A percentile compares a stretch with the other conserved stretches of the same genome.
These are phyloP conservation scores for Schizophyllum commune DNA, from an alignment of 1,284 basidiomycete genomes.

Conservation along the genomic window DNA sequence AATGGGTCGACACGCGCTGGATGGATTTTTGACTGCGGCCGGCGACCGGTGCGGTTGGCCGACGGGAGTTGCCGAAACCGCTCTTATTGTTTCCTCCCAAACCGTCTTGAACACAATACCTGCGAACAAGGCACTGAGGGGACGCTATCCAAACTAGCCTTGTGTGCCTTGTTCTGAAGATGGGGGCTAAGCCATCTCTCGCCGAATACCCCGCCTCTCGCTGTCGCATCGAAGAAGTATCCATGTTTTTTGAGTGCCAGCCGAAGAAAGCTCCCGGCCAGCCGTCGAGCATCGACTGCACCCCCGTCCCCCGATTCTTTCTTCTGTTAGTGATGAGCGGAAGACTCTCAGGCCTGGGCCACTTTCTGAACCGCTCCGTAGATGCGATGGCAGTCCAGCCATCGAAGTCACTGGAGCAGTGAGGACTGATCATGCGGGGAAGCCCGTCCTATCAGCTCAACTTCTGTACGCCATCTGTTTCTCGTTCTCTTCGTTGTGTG, in stretches of 20 bases:
- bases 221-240: constrained; percentile 60
- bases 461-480: constrained; percentile 28
- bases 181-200: background rate
- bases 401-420: constrained; percentile 61
- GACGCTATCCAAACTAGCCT: background rate
- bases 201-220: background rate
- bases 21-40: constrained; percentile 1
- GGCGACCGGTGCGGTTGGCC: background rate
- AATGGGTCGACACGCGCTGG: background rate
- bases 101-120: background rate
- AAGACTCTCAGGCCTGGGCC: constrained; percentile 1
- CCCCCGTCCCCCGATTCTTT: constrained; percentile 66
- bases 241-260: constrained; percentile 57
- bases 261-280: constrained; percentile 23
- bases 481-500: constrained; percentile 3
- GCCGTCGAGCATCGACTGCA: constrained; percentile 43
- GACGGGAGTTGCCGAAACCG: constrained; percentile 4
- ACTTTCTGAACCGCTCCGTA: constrained; percentile 19
- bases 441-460: constrained; percentile 45
- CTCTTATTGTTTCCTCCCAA: background rate
- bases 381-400: constrained; percentile 56
- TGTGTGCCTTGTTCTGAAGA: background rate
- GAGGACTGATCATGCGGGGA: constrained; percentile 56
- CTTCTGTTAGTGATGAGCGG: constrained; percentile 37
- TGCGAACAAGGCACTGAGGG: background rate